Conservation (phyloP, 2,329 filamentous ascomycete genomes). For the Penicillium sp. region DNA sequence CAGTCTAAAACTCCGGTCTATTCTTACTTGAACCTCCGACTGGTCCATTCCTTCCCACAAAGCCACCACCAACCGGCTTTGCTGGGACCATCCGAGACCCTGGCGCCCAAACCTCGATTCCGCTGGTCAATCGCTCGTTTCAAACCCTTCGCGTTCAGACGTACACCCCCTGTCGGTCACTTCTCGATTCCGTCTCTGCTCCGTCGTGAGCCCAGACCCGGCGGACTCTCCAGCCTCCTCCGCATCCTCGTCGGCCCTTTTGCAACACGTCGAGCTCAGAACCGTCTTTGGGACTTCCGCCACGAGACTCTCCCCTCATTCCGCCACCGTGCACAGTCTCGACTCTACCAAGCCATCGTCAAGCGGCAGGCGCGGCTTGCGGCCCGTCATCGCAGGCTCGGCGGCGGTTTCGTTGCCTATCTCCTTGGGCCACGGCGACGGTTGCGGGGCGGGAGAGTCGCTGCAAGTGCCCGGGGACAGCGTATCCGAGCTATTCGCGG, state of each 20-base stretch:
- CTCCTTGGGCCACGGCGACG: constrained; percentile 26
- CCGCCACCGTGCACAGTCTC: constrained; percentile 69
- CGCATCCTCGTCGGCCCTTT: constrained; percentile 63
- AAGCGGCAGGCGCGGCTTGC: constrained; percentile 59
- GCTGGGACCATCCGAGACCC: constrained; percentile 14
- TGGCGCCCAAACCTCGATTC: constrained; percentile 28
- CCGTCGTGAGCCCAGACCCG: constrained; percentile 19
- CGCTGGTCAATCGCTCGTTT: constrained; percentile 15
- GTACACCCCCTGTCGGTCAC: constrained; percentile 8
- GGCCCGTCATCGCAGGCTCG: constrained; percentile 41
- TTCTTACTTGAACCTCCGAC: background rate
- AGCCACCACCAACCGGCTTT: constrained; percentile 3
- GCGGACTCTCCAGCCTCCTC: constrained; percentile 52
- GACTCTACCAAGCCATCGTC: constrained; percentile 72
- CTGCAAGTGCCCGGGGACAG: constrained; percentile 6
- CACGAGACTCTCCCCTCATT: constrained; percentile 71
- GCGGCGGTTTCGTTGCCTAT: constrained; percentile 25
- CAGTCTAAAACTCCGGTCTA: background rate
- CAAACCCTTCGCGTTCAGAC: constrained; percentile 1
- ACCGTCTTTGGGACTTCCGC: constrained; percentile 67
- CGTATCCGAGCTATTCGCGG: constrained; percentile 13
- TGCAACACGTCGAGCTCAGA: constrained; percentile 61
- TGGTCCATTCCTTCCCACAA: background rate
- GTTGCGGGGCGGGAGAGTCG: constrained; percentile 13
- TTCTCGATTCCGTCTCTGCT: constrained; percentile 14